These are phyloP conservation scores for Pythium grandisporangium DNA, from an alignment of 352 stramenopile genomes.

Conservation along the genomic window DNA sequence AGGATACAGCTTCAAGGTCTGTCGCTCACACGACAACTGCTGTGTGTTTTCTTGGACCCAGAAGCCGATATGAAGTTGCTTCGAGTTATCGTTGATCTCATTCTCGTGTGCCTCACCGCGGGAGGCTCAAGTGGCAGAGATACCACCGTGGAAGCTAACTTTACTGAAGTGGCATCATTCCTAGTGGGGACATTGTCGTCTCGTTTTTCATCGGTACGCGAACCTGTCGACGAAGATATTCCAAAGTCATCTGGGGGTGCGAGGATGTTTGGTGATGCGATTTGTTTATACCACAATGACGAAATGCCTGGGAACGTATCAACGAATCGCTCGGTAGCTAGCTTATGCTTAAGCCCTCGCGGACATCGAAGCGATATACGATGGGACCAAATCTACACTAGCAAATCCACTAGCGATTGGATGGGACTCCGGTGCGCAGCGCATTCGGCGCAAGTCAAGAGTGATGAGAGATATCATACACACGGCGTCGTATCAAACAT, in stretches of 20 bases:
- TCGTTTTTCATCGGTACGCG: too few species aligned
- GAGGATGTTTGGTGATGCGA: too few species aligned
- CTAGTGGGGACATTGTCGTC: constrained; percentile 41
- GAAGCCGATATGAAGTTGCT: constrained; percentile 35
- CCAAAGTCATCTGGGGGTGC: too few species aligned
- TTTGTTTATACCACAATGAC: too few species aligned
- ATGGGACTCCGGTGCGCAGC: too few species aligned
- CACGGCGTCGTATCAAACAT: too few species aligned
- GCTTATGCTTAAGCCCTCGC: constrained; percentile 40
- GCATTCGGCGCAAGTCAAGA: too few species aligned
- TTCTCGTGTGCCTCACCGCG: constrained; percentile 58
- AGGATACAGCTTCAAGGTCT: constrained; percentile 49
- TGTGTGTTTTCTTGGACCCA: constrained; percentile 64
- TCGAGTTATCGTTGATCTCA: constrained; percentile 50
- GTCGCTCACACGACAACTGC: constrained; percentile 47
- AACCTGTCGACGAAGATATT: too few species aligned
- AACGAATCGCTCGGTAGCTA: constrained; percentile 18
- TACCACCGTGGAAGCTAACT: constrained; percentile 42
- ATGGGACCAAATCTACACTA: too few species aligned
- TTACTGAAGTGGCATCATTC: constrained; percentile 55
- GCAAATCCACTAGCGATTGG: too few species aligned
- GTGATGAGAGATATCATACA: too few species aligned
- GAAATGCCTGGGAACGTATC: too few species aligned
- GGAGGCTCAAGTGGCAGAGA: constrained; percentile 15
- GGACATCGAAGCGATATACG: constrained; percentile 8